A percentile compares a stretch with the other conserved stretches of the same genome.
Conservation (phyloP, 1,139 yeast species). For the Yamadazyma diddensiae region DNA sequence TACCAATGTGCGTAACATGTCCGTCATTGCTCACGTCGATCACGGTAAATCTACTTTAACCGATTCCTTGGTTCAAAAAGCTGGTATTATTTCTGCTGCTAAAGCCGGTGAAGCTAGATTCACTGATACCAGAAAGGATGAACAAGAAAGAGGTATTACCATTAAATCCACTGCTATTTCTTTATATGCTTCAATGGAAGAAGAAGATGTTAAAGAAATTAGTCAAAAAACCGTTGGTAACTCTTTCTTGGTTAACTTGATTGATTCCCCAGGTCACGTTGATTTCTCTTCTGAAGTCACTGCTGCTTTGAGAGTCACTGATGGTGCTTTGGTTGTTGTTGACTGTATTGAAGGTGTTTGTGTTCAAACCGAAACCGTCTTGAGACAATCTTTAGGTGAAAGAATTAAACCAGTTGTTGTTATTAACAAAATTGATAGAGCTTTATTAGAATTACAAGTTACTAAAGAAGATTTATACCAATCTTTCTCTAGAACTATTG, state of each 20-base stretch:
- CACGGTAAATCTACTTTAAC: constrained; percentile 99
- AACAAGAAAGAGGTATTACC: constrained; percentile 99
- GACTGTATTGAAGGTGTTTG: constrained; percentile 99
- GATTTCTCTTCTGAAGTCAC: constrained; percentile 99
- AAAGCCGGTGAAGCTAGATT: constrained; percentile 99
- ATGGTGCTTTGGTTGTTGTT: constrained; percentile 99
- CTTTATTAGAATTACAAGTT: constrained; percentile 97
- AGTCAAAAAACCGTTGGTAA: constrained; percentile 92
- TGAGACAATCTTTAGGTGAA: constrained; percentile 99
- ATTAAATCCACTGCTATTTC: constrained; percentile 99
- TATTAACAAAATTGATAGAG: constrained; percentile 99
- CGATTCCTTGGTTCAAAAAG: constrained; percentile 97
- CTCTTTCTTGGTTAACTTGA: constrained; percentile 95
- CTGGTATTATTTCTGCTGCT: constrained; percentile 99
- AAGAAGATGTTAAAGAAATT: constrained; percentile 93
- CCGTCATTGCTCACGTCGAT: constrained; percentile 99
- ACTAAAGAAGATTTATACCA: constrained; percentile 99
- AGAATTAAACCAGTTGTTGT: constrained; percentile 98
- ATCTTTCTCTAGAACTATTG: constrained; percentile 97
- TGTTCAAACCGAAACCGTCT: constrained; percentile 99
- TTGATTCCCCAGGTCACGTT: constrained; percentile 99
- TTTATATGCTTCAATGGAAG: constrained; percentile 84
- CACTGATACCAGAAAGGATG: constrained; percentile 99
- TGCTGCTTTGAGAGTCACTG: constrained; percentile 99
- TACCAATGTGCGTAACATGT: constrained; percentile 99